phyloP scores from a whole-genome alignment of 2,329 filamentous ascomycete species.

The Exophiala calicioides region DNA sequence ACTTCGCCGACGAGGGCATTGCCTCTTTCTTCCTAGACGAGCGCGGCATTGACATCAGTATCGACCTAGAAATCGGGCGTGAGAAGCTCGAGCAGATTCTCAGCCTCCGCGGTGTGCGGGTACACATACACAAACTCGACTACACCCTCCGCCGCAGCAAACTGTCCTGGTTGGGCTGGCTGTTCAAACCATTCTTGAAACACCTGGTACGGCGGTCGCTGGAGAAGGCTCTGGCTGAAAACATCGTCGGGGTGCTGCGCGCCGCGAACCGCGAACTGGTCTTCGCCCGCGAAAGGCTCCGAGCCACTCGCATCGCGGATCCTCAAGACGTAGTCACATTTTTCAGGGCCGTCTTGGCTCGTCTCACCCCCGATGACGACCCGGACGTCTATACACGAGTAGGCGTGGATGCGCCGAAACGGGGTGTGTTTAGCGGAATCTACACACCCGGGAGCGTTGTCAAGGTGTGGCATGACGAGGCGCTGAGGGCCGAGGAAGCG shows the following conservation, averaged over 20 bases:
- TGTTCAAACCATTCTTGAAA: conserved; percentile 79
- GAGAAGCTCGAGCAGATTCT: conserved; percentile 80
- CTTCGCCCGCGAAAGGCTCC: conserved; percentile 80
- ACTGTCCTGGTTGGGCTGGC: conserved; percentile 75
- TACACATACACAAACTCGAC: conserved; percentile 82
- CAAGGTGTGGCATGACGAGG: conserved; percentile 86
- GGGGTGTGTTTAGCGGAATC: conserved; percentile 73
- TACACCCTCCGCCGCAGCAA: conserved; percentile 75
- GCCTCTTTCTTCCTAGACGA: conserved; percentile 84
- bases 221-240: conserved; percentile 73
- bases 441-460: conserved; percentile 89
- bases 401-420: conserved; percentile 63
- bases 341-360: conserved; percentile 75
- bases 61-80: conserved; percentile 80
- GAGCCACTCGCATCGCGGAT: conserved; percentile 79
- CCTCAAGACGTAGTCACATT: conserved; percentile 81
- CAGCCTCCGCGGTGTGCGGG: conserved; percentile 71
- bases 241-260: conserved; percentile 69
- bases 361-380: conserved; percentile 70
- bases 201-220: conserved; percentile 77
- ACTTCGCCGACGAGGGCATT: conserved; percentile 78
- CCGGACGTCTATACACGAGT: conserved; percentile 74
- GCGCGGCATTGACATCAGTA: conserved; percentile 78
- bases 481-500: conserved; percentile 65
- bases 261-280: conserved; percentile 80